Evolutionary conservation across 257 asterid species (phyloP), one percentile per base, ranked within the genome.

Genomic region (Euphrasia confusa): DNA sequence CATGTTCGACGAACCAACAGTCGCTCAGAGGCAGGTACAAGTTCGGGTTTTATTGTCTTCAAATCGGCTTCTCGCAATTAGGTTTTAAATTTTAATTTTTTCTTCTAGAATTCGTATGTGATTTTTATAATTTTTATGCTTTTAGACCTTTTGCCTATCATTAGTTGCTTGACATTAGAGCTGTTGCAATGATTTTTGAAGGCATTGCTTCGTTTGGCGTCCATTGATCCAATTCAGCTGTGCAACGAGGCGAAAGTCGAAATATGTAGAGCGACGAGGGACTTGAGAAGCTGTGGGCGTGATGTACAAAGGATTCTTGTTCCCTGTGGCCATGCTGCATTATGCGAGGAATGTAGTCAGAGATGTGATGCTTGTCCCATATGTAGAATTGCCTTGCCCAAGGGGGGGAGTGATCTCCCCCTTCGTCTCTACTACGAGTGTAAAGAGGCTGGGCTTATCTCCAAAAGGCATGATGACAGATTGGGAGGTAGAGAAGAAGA

Each of bases 201-300:
- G 85, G 94, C 95, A 21, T 67, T 91, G 79, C 37, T 70, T 56
- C 88, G 79, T 64, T 72, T 89, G 81, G 96, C 99, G 24, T 81
- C 92, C 40, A 79, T 87, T 66, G 95, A 93, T 74, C 95, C 95
- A 17, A 68, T 83, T 35, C 92, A 93, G 63, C 77, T 93, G 63
- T 87, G 96, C 69, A 80, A 80, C 68, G 99, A 89, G 75, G 99
- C 99, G 66, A 93, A 93, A 84, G 77, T 89, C 42, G 97, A 93
- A 83, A 81, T 74, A 55, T 93, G 99, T 69, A 77, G 97, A 68
- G 97, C 99, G 13, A 80, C 95, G 58, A 93, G 99, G 77, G 99
- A 93, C 79, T 78, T 89, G 79, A 81, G 96, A 68, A 82, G 95
- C 75, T 93, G 99, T 47, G 94, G 97, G 24, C 86, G 95, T 59